Base-by-base conservation (phyloP, 192 early-diverging fungal species). In the Linnemannia elongata region DNA sequence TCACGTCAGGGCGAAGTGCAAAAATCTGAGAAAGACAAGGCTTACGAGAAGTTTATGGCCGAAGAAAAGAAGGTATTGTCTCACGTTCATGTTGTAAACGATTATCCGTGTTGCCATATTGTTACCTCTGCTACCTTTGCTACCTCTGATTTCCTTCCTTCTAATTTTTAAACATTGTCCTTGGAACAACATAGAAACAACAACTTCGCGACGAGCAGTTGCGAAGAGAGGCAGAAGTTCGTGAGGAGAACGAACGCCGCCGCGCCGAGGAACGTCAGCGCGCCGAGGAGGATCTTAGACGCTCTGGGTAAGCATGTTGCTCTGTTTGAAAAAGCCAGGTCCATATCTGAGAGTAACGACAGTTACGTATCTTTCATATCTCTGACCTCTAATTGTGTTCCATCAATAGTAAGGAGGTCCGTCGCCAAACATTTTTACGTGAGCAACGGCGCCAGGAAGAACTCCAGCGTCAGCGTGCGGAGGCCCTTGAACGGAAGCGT, bases 161-260 rank as follows among this genome's bases (percentile, higher is more conserved):
- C 17, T 52, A 17, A 52, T 22, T 6, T 17, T 17, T 52, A 6
- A 52, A 6, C 69, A 42, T 33, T 68, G 3, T 18, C 27, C 27
- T 44, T 44, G 13, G 18, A 6, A 27, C 27, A 10, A n/a, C 41
- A 75, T 41, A 83, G 82, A 77, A 83, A 52, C 76, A 83, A 60
- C 82, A 70, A 69, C 44, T 83, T 38, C 76, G 60, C 12, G 76
- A 77, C 9, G 82, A 83, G 49, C 82, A 83, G 57, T 63, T 83
- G 20, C 76, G 77, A 4, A 78, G 74, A 27, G 82, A 83, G 35
- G 72, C 49, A 2, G 77, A 83, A 47, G 76, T 72, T 6, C 76
- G 77, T 13, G 82, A 83, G n/a, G 82, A 78, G 30, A 83, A 78
- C 35, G 82, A 83, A 33, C 76, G 77, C 10, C 72, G 77, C 36